A percentile compares a stretch with the other conserved stretches of the same genome.
phyloP scores from a whole-genome alignment of 768 basidiomycete species.

The Termitomyces sp. region DNA sequence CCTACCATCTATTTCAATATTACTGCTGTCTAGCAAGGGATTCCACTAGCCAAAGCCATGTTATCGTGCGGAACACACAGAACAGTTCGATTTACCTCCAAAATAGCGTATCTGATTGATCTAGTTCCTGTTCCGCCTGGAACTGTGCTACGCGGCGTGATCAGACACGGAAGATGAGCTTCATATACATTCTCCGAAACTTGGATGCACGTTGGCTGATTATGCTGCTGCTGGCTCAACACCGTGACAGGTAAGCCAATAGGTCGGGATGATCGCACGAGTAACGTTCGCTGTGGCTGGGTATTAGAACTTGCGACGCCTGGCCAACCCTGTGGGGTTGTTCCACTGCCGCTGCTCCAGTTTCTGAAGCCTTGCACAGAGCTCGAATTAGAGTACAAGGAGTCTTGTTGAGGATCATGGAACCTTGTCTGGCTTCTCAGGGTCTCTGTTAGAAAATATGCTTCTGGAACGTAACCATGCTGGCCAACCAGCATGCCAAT shows the following conservation, averaged over 20 bases:
- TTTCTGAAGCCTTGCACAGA: constrained; percentile 77
- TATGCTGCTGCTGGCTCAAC: constrained; percentile 20
- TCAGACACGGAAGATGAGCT: constrained; percentile 65
- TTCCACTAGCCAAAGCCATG: constrained; percentile 56
- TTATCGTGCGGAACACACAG: constrained; percentile 7
- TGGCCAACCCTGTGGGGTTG: constrained; percentile 36
- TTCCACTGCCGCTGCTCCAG: constrained; percentile 63
- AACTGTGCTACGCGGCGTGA: constrained; percentile 69
- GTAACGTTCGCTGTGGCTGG: constrained; percentile 35
- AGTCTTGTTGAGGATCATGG: constrained; percentile 86
- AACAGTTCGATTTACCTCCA: constrained; percentile 51
- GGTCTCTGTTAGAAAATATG: constrained; percentile 82
- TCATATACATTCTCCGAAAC: constrained; percentile 66
- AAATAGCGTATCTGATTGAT: constrained; percentile 79
- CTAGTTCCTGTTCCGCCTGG: constrained; percentile 58
- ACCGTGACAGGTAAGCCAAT: constrained; percentile 42
- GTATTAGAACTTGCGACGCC: constrained; percentile 16
- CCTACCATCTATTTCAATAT: constrained; percentile 76
- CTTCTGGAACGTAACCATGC: constrained; percentile 80
- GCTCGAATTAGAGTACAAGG: constrained; percentile 74
- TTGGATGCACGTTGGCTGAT: constrained; percentile 38
- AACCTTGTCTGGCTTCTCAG: constrained; percentile 81
- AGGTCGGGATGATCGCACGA: constrained; percentile 67
- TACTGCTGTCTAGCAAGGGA: constrained; percentile 84
- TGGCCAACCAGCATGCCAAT: constrained; percentile 83